Evolutionary conservation across 1,139 yeast species (phyloP).

Genomic region (Groenewaldozyma auringiensis): DNA sequence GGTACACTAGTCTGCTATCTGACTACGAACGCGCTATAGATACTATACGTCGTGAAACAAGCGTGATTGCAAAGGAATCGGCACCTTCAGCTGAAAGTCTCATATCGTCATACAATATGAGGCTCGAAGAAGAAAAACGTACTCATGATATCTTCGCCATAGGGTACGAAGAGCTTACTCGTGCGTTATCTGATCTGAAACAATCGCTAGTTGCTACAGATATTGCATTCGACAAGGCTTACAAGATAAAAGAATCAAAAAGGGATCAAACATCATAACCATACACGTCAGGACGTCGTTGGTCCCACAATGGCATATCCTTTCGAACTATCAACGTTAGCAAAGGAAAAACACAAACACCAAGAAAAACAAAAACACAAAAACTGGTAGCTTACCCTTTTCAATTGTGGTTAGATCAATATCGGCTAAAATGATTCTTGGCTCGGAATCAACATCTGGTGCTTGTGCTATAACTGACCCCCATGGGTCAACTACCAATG

Average conservation of each 20-base stretch:
- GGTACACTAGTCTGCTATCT: slow-evolving; percentile 17
- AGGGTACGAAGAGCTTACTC: slow-evolving; percentile 16
- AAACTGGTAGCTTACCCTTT: slow-evolving; percentile 40
- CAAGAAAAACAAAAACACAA: neutral
- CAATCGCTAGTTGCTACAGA: slow-evolving; percentile 8
- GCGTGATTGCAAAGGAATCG: slow-evolving; percentile 18
- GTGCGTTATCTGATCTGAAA: slow-evolving; percentile 14
- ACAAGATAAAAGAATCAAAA: neutral
- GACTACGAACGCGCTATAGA: slow-evolving; percentile 20
- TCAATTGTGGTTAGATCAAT: slow-evolving; percentile 48
- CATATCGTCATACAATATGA: slow-evolving; percentile 17
- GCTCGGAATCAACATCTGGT: slow-evolving; percentile 40
- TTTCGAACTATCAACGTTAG: slow-evolving; percentile 38
- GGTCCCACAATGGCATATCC: slow-evolving; percentile 71
- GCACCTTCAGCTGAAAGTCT: slow-evolving; percentile 16
- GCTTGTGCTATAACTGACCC: slow-evolving; percentile 67
- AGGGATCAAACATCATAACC: slow-evolving; percentile 12
- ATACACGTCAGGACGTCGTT: slow-evolving; percentile 56
- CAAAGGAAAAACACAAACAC: neutral
- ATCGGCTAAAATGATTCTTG: slow-evolving; percentile 62
- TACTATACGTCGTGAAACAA: slow-evolving; percentile 16
- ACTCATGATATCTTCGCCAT: slow-evolving; percentile 15
- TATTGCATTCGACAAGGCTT: neutral
- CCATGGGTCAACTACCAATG: slow-evolving; percentile 86
- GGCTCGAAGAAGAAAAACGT: slow-evolving; percentile 19